Evolutionary conservation across 2,329 filamentous ascomycete genomes (phyloP).

Genomic region (Sarocladium strictum): DNA sequence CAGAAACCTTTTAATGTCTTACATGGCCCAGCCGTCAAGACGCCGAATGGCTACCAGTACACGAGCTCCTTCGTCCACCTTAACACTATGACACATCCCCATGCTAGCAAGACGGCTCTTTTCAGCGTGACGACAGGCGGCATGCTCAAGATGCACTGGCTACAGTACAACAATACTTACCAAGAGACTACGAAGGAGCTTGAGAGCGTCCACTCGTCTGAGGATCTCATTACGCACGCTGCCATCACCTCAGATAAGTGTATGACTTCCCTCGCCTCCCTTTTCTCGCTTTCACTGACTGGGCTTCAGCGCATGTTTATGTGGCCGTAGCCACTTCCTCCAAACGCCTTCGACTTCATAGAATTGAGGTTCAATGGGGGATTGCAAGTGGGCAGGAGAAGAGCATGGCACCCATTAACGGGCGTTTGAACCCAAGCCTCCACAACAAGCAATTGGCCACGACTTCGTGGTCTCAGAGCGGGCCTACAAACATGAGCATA

Average conservation of each 20-base stretch:
- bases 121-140: conserved; percentile 72
- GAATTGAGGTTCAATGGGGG: conserved; percentile 69
- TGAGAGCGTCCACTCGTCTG: conserved; percentile 64
- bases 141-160: conserved; percentile 68
- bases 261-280: conserved; percentile 28
- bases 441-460: conserved; percentile 50
- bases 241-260: conserved; percentile 69
- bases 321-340: conserved; percentile 64
- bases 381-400: conserved; percentile 43
- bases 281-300: conserved; percentile 19
- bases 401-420: conserved; percentile 27
- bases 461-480: conserved; percentile 50
- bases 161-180: conserved; percentile 66
- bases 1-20: conserved; percentile 39
- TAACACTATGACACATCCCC: conserved; percentile 68
- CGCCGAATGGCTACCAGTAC: conserved; percentile 59
- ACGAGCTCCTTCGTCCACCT: conserved; percentile 60
- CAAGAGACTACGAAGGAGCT: conserved; percentile 69
- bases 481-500: conserved; percentile 33
- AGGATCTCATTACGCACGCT: conserved; percentile 76
- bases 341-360: conserved; percentile 68
- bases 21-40: conserved; percentile 58
- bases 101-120: conserved; percentile 64
- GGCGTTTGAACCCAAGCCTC: conserved; percentile 45
- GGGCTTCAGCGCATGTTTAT: conserved; percentile 43